phyloP scores from a whole-genome alignment of 805 yeast species.

The Kluyveromyces nonfermentans region DNA sequence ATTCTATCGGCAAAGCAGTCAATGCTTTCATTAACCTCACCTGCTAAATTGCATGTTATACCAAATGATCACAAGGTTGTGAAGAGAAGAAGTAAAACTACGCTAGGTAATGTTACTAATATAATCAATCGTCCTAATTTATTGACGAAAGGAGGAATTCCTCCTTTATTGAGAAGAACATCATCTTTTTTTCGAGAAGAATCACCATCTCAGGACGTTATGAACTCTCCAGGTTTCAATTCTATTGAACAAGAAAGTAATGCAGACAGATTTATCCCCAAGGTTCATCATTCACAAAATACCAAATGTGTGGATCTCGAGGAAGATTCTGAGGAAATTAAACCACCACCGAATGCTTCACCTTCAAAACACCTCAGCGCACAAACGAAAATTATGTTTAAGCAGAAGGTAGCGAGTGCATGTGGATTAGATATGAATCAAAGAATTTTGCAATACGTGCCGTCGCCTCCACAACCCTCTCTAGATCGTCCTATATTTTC shows the following conservation, averaged over 20 bases:
- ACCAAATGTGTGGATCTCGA: conserved; percentile 22
- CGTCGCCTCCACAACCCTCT: conserved; percentile 61
- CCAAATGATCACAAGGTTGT: conserved; percentile 27
- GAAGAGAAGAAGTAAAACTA: conserved; percentile 18
- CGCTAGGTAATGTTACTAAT: conserved; percentile 19
- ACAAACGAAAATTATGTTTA: conserved; percentile 42
- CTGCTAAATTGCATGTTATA: conserved; percentile 38
- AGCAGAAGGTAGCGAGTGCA: conserved; percentile 83
- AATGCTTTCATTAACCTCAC: conserved; percentile 35
- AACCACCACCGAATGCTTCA: conserved; percentile 39
- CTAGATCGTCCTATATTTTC: conserved; percentile 21
- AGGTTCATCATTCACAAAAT: conserved; percentile 28
- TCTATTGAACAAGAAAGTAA: conserved; percentile 25
- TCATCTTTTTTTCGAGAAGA: conserved; percentile 27
- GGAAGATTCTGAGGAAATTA: conserved; percentile 30
- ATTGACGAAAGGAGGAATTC: conserved; percentile 23
- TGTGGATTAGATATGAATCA: conserved; percentile 82
- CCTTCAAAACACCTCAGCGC: conserved; percentile 37
- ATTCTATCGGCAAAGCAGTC: conserved; percentile 13
- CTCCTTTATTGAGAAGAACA: conserved; percentile 24
- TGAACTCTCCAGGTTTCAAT: conserved; percentile 6
- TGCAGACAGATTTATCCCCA: conserved; percentile 55
- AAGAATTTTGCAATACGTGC: conserved; percentile 77
- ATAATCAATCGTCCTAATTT: conserved; percentile 8
- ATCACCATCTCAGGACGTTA: conserved; percentile 11